Evolutionary conservation across 768 basidiomycete species (phyloP).

Genomic region (Goffeauzyma gilvescens): DNA sequence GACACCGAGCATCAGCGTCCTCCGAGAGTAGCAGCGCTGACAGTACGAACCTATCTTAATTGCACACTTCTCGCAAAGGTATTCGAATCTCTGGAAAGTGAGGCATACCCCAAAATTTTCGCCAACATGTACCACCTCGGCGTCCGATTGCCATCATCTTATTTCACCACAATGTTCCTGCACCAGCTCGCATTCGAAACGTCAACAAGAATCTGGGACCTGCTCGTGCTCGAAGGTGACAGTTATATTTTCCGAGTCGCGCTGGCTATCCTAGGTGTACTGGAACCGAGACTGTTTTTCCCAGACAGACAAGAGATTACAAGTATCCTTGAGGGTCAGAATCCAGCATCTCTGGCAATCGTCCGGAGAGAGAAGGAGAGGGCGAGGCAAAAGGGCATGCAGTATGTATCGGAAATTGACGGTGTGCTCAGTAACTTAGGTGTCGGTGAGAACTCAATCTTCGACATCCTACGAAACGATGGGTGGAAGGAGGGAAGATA

Average conservation of each 20-base stretch:
- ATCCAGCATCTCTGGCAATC: constrained; percentile 23
- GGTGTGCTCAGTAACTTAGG: constrained; percentile 27
- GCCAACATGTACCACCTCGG: constrained; percentile 30
- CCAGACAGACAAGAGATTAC: constrained; percentile 28
- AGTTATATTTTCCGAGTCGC: constrained; percentile 28
- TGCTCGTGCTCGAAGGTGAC: constrained; percentile 29
- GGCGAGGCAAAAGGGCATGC: constrained; percentile 23
- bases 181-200: constrained; percentile 30
- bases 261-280: constrained; percentile 28
- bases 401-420: constrained; percentile 22
- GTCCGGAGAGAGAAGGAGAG: constrained; percentile 24
- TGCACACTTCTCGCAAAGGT: constrained; percentile 1
- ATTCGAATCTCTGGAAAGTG: constrained; percentile 29
- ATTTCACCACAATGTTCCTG: constrained; percentile 26
- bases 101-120: constrained; percentile 28
- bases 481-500: constrained; percentile 28
- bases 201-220: constrained; percentile 27
- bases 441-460: constrained; percentile 22
- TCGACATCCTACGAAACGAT: constrained; percentile 23
- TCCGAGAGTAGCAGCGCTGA: too few relatives aligned
- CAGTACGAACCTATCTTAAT: too few relatives aligned
- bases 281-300: constrained; percentile 29
- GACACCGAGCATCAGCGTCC: not conserved
- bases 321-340: constrained; percentile 26
- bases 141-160: constrained; percentile 24